Percentiles rank a stretch among this genome's conserved stretches.
These are phyloP conservation scores for Gentiana dahurica DNA, from an alignment of 257 asterid genomes.

Conservation along the genomic window DNA sequence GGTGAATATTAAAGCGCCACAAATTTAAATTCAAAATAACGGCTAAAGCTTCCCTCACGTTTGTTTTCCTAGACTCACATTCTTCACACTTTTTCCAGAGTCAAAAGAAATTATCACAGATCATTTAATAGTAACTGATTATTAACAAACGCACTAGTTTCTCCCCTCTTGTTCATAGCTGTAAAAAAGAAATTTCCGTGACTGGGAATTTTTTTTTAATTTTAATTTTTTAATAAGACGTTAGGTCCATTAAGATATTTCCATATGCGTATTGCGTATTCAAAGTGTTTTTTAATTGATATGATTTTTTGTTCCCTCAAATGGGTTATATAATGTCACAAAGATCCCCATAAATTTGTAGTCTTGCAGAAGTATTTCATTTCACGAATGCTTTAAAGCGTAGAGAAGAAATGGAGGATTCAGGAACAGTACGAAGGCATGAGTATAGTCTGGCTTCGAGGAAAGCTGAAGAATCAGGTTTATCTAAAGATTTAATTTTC, in stretches of 20 bases:
- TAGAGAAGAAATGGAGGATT: conserved; percentile 46
- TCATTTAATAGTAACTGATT: neutral
- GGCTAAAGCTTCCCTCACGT: conserved; percentile 37
- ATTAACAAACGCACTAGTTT: conserved; percentile 7
- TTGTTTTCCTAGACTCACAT: conserved; percentile 35
- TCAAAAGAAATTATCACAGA: neutral
- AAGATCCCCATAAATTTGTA: conserved; percentile 1
- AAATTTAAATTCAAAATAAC: conserved; percentile 57
- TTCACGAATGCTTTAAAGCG: conserved; percentile 6
- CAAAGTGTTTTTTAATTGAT: neutral
- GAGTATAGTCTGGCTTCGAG: conserved; percentile 69
- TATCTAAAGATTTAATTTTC: neutral
- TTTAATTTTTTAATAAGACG: neutral
- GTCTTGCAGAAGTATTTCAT: neutral
- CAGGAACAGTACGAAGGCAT: conserved; percentile 33
- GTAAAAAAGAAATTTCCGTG: conserved; percentile 7
- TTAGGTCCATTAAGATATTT: neutral
- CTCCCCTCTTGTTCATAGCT: conserved; percentile 15
- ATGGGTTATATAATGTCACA: neutral
- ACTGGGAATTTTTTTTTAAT: conserved; percentile 11
- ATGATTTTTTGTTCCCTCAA: neutral
- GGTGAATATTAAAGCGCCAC: conserved; percentile 37
- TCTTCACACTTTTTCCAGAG: neutral
- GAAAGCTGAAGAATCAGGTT: conserved; percentile 95
- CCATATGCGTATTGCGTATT: neutral